Conservation (phyloP, 345 rosid genomes). For the Salix arbutifolia region DNA sequence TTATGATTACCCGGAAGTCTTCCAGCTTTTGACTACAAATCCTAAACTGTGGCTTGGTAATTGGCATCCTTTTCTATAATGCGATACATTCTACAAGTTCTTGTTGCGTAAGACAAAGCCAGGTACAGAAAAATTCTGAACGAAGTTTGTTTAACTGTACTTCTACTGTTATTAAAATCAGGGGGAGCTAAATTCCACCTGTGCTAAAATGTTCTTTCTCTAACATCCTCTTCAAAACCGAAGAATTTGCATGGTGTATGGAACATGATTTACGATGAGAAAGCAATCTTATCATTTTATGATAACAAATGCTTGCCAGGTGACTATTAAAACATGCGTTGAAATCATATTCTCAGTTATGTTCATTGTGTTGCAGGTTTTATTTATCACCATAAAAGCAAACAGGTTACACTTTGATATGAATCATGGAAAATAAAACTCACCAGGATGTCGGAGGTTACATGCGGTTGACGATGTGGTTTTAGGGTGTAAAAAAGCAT, state of each 20-base stretch:
- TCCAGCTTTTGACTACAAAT: not conserved
- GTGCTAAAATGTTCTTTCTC: not conserved
- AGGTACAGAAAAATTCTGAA: not conserved
- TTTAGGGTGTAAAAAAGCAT: slow-evolving; percentile 59
- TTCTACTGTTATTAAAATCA: not conserved
- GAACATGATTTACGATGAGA: not conserved
- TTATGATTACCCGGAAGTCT: not conserved
- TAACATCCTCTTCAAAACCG: not conserved
- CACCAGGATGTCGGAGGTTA: slow-evolving; percentile 79
- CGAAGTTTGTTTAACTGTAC: not conserved
- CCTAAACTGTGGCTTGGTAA: not conserved
- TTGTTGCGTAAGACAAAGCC: not conserved
- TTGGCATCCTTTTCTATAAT: not conserved
- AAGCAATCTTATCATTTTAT: too few relatives aligned
- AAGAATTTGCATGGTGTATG: not conserved
- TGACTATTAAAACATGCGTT: too few relatives aligned
- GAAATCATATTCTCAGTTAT: not conserved
- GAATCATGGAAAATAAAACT: slow-evolving; percentile 6
- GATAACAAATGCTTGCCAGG: too few relatives aligned
- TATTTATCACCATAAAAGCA: not conserved
- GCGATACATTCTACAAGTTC: not conserved
- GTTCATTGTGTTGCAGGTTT: not conserved
- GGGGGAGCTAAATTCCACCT: not conserved
- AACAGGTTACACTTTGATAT: not conserved
- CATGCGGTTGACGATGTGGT: slow-evolving; percentile 92